A percentile compares a stretch with the other conserved stretches of the same genome.
Conservation (phyloP, 345 rosid species). For the Arabidopsis arenosa region DNA sequence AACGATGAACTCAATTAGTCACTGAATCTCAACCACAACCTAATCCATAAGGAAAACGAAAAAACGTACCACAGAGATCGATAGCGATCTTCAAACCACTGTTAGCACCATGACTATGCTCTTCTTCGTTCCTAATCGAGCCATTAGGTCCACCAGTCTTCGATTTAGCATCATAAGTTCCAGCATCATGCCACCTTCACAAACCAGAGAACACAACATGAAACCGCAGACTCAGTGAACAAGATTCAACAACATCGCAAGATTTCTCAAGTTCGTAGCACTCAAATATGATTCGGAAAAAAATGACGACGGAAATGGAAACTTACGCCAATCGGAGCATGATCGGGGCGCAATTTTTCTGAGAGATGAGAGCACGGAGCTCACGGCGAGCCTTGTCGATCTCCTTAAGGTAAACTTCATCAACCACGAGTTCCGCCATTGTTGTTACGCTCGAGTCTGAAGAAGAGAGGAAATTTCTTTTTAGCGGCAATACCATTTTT, state of each 20-base stretch:
- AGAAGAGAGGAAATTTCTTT: background rate
- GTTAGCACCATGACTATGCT: constrained; percentile 70
- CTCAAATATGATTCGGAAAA: background rate
- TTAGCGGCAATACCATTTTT: too few species aligned
- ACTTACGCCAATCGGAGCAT: constrained; percentile 92
- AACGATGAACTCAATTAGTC: background rate
- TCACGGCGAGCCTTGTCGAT: constrained; percentile 85
- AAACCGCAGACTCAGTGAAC: too few species aligned
- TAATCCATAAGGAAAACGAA: background rate
- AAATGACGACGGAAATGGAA: background rate
- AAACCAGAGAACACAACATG: background rate
- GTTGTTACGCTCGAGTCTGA: constrained; percentile 19
- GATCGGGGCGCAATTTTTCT: constrained; percentile 85
- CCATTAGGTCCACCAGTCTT: constrained; percentile 93
- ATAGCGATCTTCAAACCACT: constrained; percentile 77
- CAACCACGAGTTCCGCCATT: constrained; percentile 73
- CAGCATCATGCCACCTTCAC: constrained; percentile 90
- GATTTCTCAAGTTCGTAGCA: background rate
- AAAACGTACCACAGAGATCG: constrained; percentile 70
- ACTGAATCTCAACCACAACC: constrained; percentile 1
- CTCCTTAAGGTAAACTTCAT: constrained; percentile 76
- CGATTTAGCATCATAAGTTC: constrained; percentile 69
- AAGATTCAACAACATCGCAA: background rate
- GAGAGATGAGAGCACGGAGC: constrained; percentile 78
- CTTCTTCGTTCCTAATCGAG: constrained; percentile 81